A percentile compares a stretch with the other conserved stretches of the same genome.
Conservation (phyloP, 192 early-diverging fungal species). For the Coemansia sp. region DNA sequence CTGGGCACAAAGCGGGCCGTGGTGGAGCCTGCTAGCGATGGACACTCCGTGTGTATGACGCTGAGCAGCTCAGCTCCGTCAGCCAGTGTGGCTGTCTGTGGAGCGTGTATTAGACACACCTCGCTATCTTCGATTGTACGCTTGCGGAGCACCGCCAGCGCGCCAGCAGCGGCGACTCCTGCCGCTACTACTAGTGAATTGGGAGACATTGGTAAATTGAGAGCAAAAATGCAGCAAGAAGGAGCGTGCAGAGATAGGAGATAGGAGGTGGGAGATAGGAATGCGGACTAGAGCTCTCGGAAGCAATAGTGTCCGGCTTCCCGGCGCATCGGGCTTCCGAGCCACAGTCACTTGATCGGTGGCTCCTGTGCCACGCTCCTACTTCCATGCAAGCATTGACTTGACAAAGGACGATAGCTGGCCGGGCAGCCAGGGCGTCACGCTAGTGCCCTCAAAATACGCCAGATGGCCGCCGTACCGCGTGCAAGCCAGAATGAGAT, state of each 20-base stretch:
- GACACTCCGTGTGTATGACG: conserved; percentile 47
- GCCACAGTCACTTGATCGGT: neutral
- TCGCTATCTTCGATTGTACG: conserved; percentile 35
- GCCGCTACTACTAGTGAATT: conserved; percentile 21
- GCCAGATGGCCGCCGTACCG: conserved; percentile 86
- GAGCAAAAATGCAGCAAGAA: neutral
- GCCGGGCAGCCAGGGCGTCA: conserved; percentile 59
- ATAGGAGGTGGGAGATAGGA: too few species aligned
- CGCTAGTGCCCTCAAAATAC: conserved; percentile 56
- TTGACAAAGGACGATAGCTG: conserved; percentile 61
- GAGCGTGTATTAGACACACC: conserved; percentile 40
- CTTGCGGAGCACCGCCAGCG: conserved; percentile 24
- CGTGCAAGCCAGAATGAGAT: conserved; percentile 77
- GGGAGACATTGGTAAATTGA: conserved; percentile 22
- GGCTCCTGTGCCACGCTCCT: neutral
- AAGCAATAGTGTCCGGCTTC: neutral
- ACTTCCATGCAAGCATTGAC: conserved; percentile 40
- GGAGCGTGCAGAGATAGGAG: neutral
- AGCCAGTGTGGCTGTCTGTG: conserved; percentile 21
- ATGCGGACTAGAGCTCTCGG: neutral
- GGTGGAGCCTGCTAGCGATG: conserved; percentile 49
- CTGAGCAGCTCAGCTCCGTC: conserved; percentile 27
- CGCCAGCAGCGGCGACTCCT: conserved; percentile 19
- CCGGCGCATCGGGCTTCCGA: neutral
- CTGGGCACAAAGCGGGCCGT: conserved; percentile 67